A percentile compares a stretch with the other conserved stretches of the same genome.
Conservation (phyloP, 2,329 filamentous ascomycete species). For the Neurospora crassa region DNA sequence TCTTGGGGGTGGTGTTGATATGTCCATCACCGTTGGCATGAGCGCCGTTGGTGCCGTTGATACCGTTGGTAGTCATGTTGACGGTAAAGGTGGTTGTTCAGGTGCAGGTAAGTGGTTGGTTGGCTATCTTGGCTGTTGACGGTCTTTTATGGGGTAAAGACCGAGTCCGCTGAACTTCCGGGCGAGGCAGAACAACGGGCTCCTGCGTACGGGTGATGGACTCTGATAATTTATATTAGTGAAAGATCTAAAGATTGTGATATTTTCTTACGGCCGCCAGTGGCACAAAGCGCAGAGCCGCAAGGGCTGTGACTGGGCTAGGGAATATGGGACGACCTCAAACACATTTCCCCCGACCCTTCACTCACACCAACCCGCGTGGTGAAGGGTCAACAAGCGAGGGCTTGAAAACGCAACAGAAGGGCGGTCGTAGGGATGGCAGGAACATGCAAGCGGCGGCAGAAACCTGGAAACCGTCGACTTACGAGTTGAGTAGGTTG, state of each 20-base stretch:
- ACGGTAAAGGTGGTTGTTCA: constrained; percentile 10
- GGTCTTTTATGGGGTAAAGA: constrained; percentile 44
- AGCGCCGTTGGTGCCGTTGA: constrained; percentile 36
- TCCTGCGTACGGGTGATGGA: constrained; percentile 94
- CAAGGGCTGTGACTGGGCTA: not conserved
- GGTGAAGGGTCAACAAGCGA: not conserved
- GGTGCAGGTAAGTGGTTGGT: not conserved
- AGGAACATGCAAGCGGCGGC: not conserved
- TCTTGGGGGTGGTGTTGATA: constrained; percentile 29
- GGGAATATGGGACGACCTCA: not conserved
- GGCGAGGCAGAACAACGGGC: constrained; percentile 85
- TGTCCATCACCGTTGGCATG: constrained; percentile 50
- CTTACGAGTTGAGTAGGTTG: constrained; percentile 95
- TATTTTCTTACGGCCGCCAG: not conserved
- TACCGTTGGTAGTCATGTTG: constrained; percentile 81
- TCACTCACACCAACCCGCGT: not conserved
- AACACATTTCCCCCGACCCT: not conserved
- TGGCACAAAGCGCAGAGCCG: constrained; percentile 2
- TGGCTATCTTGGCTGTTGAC: not conserved
- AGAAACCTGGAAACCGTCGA: not conserved
- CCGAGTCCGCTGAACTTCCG: constrained; percentile 69
- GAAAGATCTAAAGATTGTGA: not conserved
- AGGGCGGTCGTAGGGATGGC: not conserved
- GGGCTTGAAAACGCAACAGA: not conserved
- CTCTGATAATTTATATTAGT: constrained; percentile 37